Conservation (phyloP, 345 rosid genomes). For the Limnanthes douglasii region DNA sequence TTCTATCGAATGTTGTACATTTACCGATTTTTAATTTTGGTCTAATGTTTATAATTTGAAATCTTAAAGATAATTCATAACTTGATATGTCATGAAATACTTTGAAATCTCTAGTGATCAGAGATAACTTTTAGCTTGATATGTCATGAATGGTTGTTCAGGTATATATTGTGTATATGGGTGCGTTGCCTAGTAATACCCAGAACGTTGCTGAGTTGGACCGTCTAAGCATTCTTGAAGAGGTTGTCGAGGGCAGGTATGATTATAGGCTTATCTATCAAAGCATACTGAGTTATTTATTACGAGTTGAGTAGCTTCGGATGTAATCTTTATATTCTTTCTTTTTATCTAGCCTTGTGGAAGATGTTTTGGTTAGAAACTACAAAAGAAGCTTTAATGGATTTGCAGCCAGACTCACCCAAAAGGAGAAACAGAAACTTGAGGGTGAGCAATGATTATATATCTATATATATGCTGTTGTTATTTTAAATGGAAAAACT, state of each 20-base stretch:
- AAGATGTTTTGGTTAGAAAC: conserved; percentile 14
- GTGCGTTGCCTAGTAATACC: conserved; percentile 9
- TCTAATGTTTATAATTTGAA: too few relatives aligned
- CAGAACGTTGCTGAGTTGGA: conserved; percentile 13
- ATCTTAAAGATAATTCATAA: too few relatives aligned
- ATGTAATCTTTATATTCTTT: too few relatives aligned
- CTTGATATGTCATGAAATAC: too few relatives aligned
- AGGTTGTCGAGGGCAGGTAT: conserved; percentile 5
- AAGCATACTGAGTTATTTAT: conserved; percentile 1
- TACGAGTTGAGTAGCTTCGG: too few relatives aligned
- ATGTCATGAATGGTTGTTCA: conserved; percentile 5
- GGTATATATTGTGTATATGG: conserved; percentile 18
- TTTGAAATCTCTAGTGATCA: too few relatives aligned
- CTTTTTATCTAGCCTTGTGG: conserved; percentile 8
- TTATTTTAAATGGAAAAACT: background rate
- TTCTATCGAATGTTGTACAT: too few relatives aligned
- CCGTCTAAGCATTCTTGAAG: conserved; percentile 14
- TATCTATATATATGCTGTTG: background rate
- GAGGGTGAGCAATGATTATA: conserved; percentile 13
- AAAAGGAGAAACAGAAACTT: conserved; percentile 26
- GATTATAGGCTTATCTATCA: conserved; percentile 38
- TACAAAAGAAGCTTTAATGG: conserved; percentile 25
- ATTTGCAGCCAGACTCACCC: conserved; percentile 29
- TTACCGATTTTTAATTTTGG: too few relatives aligned
- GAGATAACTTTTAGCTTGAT: too few relatives aligned